Conservation (phyloP, 805 yeast genomes). For the Vanderwaltozyma polyspora region DNA sequence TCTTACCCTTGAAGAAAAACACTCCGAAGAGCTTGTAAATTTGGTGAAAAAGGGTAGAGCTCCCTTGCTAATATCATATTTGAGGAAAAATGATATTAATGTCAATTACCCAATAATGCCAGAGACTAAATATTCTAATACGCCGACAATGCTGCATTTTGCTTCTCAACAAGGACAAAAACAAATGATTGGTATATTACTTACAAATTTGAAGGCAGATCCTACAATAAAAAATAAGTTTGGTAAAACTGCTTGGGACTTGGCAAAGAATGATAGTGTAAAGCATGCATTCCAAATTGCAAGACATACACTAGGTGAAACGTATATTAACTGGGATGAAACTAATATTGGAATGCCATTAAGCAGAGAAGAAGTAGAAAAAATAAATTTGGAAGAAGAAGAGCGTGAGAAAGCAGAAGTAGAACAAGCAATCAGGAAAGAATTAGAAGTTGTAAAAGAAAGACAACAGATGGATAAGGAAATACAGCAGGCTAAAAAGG, state of each 20-base stretch:
- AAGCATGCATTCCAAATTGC: constrained; percentile 55
- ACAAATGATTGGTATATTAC: constrained; percentile 52
- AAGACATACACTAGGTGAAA: constrained; percentile 59
- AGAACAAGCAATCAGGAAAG: constrained; percentile 21
- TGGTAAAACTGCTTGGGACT: constrained; percentile 61
- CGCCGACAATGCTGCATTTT: constrained; percentile 69
- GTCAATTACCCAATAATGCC: constrained; percentile 51
- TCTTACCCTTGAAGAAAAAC: constrained; percentile 3
- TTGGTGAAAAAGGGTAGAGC: constrained; percentile 65
- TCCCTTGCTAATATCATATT: constrained; percentile 54
- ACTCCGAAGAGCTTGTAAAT: constrained; percentile 38
- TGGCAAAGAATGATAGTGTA: constrained; percentile 38
- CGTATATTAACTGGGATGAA: constrained; percentile 52
- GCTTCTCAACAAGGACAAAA: constrained; percentile 58
- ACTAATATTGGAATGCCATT: constrained; percentile 57
- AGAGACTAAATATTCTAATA: constrained; percentile 35
- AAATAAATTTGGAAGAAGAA: constrained; percentile 29
- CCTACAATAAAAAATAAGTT: constrained; percentile 44
- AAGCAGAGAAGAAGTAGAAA: constrained; percentile 44
- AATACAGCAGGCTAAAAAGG: constrained; percentile 8
- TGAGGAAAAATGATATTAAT: constrained; percentile 46
- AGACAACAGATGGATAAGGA: constrained; percentile 9
- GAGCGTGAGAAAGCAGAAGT: constrained; percentile 31
- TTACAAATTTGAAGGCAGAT: constrained; percentile 57
- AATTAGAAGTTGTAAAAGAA: constrained; percentile 21